Base-by-base conservation (phyloP, 2,329 filamentous ascomycete genomes). In the Sporothrix humicola region DNA sequence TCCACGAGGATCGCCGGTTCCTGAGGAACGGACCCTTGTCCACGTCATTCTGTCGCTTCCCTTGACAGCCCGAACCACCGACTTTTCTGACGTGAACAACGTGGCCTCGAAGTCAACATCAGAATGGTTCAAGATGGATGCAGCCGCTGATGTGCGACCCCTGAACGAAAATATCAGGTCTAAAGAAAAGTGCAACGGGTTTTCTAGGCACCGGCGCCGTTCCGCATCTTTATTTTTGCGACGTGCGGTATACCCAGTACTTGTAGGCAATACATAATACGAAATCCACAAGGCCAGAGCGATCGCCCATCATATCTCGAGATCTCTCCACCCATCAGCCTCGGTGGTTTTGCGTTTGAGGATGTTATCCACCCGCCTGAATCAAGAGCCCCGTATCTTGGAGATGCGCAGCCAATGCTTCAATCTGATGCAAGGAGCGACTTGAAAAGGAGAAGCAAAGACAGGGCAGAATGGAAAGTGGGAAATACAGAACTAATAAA, bases 11-110 rank as follows among this genome's bases (percentile, higher is more conserved):
- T 37, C 56, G 10, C n/a, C 37, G 26, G 56, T 59, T 59, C 26
- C 56, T 59, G 56, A 26, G 26, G 13, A 26, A 15, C 37, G 5
- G 48, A 10, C 26, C 37, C 37, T 17, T 46, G 37, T n/a, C 37
- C 37, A 65, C 59, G 37, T 23, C 59, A 65, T 46, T 46, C n/a
- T 46, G 37, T 65, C 59, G 42, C 37, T 42, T 52, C 31, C 50
- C 59, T 12, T 44, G 59, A 42, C 59, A 20, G 37, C 15, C 56
- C 56, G 52, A 56, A n/a, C 20, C 23, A 4, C 52, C 20, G 56
- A 37, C 10, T 37, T 37, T 37, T 37, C 7, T 26, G 23, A 5
- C 31, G 31, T 37, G 31, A 13, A 46, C 59, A 65, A 23, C 17
- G n/a, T 46, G 26, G 58, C 58, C 58, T 61, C 15, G 58, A 61